Base-by-base conservation (phyloP, 2,329 filamentous ascomycete genomes). In the Alternaria arborescens region DNA sequence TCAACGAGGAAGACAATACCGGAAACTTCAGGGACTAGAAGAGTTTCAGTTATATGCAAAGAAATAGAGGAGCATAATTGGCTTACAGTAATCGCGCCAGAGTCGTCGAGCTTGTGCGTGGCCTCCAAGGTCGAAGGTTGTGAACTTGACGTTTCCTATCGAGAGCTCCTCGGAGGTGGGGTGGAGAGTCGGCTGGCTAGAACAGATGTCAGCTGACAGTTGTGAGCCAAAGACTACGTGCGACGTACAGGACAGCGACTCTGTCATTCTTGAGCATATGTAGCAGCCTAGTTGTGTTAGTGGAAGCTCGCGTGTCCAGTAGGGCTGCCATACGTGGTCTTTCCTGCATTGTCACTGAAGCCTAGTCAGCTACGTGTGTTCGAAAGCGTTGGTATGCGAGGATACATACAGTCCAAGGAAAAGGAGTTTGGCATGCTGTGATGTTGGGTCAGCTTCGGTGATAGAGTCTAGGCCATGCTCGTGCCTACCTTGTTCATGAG, bases 1-100 rank as follows among this genome's bases (percentile, higher is more conserved):
- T 99, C 95, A 72, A 99, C 92, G 60, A 98, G 90, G 87, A 98
- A 99, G 71, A 99, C 94, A 73, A 98, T 97, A 62, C 94, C 94
- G 81, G 65, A 68, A 12, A 77, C 77, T 68, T 79, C 75, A 58
- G 77, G 77, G 69, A 79, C 70, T 76, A 56, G 16, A 34, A 22
- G 10, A 34, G 11, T 44, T 59, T 70, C 50, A 67, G 64, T 40
- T 5, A 5, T 24, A 11, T 40, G 52, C 38, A 43, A 11, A 8
- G 10, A 10, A 22, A n/a, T 5, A 24, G 47, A 22, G 34, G 26
- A n/a, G 26, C 11, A 24, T 20, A 55, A 3, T 30, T 12, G 28
- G 41, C 65, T 20, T 66, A 76, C 73, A 77, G 70, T 79, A 79
- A 55, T 79, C 77, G 52, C 76, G 73, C 77, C 77, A 79, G 28